These are phyloP conservation scores for Phaffia tasmanica DNA, from an alignment of 768 basidiomycete genomes.

Conservation along the genomic window DNA sequence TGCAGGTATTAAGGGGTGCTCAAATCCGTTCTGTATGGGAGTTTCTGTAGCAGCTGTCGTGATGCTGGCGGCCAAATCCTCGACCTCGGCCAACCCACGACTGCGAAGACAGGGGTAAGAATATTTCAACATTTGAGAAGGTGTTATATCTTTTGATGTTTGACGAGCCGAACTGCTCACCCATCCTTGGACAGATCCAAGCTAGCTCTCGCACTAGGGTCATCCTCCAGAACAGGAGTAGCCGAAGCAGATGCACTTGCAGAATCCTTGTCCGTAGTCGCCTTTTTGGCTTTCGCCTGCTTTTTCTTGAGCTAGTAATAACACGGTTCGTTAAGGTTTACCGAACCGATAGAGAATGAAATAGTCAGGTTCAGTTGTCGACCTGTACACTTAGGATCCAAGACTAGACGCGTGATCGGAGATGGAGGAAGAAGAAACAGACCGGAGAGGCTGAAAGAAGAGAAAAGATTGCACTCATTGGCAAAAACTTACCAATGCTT, in stretches of 20 bases:
- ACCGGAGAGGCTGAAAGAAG: background rate
- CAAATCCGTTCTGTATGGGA: background rate
- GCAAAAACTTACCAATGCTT: constrained; percentile 10
- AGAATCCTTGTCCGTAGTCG: background rate
- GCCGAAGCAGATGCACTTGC: constrained; percentile 2
- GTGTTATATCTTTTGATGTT: background rate
- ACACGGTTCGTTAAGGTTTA: background rate
- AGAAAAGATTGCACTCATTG: background rate
- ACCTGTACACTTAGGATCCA: background rate
- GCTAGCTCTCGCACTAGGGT: constrained; percentile 10
- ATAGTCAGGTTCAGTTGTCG: too few relatives aligned
- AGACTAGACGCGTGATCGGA: background rate
- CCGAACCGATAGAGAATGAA: background rate
- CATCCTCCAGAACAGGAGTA: constrained; percentile 6
- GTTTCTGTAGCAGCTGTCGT: background rate
- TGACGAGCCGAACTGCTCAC: background rate
- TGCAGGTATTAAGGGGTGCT: background rate
- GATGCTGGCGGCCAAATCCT: background rate
- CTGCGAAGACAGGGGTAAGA: background rate
- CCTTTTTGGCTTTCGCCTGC: constrained; percentile 19
- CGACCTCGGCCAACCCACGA: background rate
- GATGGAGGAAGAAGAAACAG: background rate
- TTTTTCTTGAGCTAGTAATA: constrained; percentile 3
- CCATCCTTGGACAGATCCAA: constrained; percentile 11
- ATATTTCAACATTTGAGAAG: background rate